Percentiles rank a stretch among this genome's conserved stretches.
Evolutionary conservation across 2,329 filamentous ascomycete genomes (phyloP).

Genomic region (Stromatinia cepivora): DNA sequence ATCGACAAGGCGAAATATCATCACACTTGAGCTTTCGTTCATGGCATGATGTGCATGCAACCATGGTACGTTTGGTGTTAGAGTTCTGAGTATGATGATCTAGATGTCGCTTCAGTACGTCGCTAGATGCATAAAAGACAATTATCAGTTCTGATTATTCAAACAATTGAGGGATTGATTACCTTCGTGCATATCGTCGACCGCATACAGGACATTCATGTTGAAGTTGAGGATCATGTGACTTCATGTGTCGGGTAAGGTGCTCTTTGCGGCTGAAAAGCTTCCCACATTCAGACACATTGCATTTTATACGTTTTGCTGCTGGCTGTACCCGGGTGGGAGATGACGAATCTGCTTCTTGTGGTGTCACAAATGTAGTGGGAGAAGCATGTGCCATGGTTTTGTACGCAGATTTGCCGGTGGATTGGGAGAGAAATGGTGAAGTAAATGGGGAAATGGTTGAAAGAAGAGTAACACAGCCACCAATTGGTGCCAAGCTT

Average conservation of each 20-base stretch:
- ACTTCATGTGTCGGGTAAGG: conserved; percentile 34
- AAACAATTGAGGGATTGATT: background rate
- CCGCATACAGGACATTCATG: conserved; percentile 31
- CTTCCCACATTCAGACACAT: conserved; percentile 31
- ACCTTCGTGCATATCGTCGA: conserved; percentile 34
- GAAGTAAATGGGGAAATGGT: background rate
- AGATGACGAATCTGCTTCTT: background rate
- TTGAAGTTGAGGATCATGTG: conserved; percentile 29
- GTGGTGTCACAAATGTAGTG: conserved; percentile 1
- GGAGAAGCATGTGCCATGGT: conserved; percentile 14
- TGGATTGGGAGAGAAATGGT: conserved; percentile 6
- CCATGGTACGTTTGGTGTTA: conserved; percentile 41
- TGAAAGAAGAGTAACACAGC: conserved; percentile 2
- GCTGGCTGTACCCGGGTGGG: background rate
- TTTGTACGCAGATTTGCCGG: conserved; percentile 6
- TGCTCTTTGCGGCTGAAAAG: conserved; percentile 37
- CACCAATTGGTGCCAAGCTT: conserved; percentile 8
- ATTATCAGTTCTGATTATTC: background rate
- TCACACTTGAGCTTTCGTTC: conserved; percentile 50
- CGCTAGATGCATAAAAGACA: conserved; percentile 16
- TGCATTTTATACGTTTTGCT: conserved; percentile 24
- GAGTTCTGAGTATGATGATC: conserved; percentile 32
- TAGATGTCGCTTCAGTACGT: conserved; percentile 36
- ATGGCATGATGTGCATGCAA: conserved; percentile 48
- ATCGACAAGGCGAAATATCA: conserved; percentile 44